Conservation (phyloP, 805 yeast genomes). For the Candida ipomoeae region DNA sequence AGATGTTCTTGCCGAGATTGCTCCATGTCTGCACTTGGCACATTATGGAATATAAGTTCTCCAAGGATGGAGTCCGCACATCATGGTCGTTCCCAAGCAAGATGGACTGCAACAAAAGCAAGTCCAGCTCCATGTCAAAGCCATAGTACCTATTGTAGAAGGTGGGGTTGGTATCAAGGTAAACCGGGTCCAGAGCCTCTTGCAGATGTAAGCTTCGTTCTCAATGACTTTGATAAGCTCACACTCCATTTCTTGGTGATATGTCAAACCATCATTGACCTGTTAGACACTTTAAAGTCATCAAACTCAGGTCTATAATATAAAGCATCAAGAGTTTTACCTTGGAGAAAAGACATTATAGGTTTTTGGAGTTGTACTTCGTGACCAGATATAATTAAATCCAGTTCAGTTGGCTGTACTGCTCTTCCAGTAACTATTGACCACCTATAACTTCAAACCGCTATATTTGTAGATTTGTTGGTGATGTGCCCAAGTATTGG, state of each 20-base stretch:
- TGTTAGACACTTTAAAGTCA: too few species aligned
- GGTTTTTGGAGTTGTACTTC: too few species aligned
- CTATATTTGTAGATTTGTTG: neutral
- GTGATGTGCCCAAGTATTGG: neutral
- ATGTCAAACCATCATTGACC: too few species aligned
- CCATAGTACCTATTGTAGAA: conserved; percentile 61
- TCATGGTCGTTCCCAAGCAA: conserved; percentile 84
- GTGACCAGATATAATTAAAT: too few species aligned
- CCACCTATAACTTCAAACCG: too few species aligned
- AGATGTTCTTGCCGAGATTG: conserved; percentile 22
- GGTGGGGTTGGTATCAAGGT: conserved; percentile 42
- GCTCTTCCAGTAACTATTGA: too few species aligned
- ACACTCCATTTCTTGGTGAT: conserved; percentile 77
- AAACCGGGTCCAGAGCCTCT: conserved; percentile 14
- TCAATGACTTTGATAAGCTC: conserved; percentile 67
- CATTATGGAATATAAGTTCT: conserved; percentile 78
- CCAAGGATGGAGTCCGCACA: conserved; percentile 82
- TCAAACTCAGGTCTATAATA: too few species aligned
- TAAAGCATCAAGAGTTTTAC: too few species aligned
- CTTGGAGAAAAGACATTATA: too few species aligned
- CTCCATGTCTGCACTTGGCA: conserved; percentile 58
- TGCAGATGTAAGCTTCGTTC: conserved; percentile 53
- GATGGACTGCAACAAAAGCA: conserved; percentile 79
- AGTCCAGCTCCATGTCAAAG: conserved; percentile 59
- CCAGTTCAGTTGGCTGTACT: too few species aligned